Conservation (phyloP, 768 basidiomycete species). For the Lanmaoa pseudosensibilis region DNA sequence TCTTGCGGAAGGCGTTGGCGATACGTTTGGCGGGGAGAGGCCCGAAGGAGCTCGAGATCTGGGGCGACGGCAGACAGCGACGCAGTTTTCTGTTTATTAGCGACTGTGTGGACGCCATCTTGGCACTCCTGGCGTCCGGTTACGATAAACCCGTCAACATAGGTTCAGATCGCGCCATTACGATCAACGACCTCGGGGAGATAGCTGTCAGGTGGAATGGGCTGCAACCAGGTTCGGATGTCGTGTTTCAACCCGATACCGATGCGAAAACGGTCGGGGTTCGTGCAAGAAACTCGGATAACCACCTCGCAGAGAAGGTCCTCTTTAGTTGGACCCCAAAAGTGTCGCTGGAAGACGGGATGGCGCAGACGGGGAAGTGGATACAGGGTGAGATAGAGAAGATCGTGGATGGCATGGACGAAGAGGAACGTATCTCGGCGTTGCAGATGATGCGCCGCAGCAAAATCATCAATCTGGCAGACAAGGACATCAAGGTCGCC, state of each 20-base stretch:
- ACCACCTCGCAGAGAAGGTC: constrained; percentile 32
- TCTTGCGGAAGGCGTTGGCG: constrained; percentile 53
- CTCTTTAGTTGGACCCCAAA: constrained; percentile 45
- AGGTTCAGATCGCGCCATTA: constrained; percentile 46
- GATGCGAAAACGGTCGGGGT: constrained; percentile 45
- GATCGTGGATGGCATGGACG: constrained; percentile 5
- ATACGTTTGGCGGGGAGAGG: constrained; percentile 12
- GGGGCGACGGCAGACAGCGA: constrained; percentile 54
- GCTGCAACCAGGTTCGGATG: constrained; percentile 22
- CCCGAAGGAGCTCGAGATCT: constrained; percentile 45
- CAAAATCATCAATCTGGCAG: constrained; percentile 38
- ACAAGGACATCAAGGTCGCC: constrained; percentile 42
- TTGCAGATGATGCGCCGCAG: constrained; percentile 36
- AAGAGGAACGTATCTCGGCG: constrained; percentile 8
- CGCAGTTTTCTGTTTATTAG: constrained; percentile 58
- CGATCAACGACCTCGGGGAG: constrained; percentile 43
- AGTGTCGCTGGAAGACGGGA: constrained; percentile 44
- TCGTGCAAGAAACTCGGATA: constrained; percentile 52
- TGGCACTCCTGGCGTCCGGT: constrained; percentile 43
- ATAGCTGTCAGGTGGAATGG: constrained; percentile 39
- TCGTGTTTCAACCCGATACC: constrained; percentile 30
- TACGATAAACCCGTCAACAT: constrained; percentile 45
- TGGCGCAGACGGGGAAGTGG: constrained; percentile 49
- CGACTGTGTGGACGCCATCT: constrained; percentile 52
- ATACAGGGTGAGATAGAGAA: constrained; percentile 41